These are phyloP conservation scores for Dichotomocladium elegans DNA, from an alignment of 371 early-diverging fungal species.

Conservation along the genomic window DNA sequence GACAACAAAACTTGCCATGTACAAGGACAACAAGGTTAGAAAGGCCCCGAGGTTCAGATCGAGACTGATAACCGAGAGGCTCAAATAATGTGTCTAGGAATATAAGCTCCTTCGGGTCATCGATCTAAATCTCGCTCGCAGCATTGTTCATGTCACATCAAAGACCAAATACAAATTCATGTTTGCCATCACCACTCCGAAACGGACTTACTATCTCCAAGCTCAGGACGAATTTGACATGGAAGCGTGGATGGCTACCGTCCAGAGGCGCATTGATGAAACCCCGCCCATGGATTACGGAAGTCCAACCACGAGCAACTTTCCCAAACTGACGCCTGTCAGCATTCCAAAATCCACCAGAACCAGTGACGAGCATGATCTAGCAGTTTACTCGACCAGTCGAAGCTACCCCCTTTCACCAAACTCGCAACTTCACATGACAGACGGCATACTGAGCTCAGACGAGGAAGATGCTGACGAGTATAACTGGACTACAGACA, in stretches of 20 bases:
- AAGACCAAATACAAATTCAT: not conserved
- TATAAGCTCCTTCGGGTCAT: not conserved
- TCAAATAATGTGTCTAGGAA: no score
- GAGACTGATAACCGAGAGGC: no score
- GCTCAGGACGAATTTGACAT: not conserved
- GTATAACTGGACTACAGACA: conserved; percentile 7
- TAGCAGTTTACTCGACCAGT: conserved; percentile 23
- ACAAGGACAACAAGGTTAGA: not conserved
- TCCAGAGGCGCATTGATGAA: not conserved
- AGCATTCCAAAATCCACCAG: not conserved
- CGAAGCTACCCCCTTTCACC: conserved; percentile 40
- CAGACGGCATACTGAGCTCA: conserved; percentile 39
- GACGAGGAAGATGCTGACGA: conserved; percentile 40
- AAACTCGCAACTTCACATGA: conserved; percentile 20
- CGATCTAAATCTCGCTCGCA: not conserved
- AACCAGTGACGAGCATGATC: conserved; percentile 4
- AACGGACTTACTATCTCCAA: not conserved
- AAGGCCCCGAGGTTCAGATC: no score
- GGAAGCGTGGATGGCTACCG: not conserved
- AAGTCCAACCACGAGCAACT: not conserved
- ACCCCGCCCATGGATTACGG: not conserved
- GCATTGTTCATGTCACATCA: not conserved
- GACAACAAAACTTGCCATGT: not conserved
- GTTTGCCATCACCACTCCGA: not conserved
- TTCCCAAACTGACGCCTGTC: no score